Percentiles rank a stretch among this genome's conserved stretches.
Evolutionary conservation across 2,329 filamentous ascomycete species (phyloP).

Genomic region (Pseudonectria buxi): DNA sequence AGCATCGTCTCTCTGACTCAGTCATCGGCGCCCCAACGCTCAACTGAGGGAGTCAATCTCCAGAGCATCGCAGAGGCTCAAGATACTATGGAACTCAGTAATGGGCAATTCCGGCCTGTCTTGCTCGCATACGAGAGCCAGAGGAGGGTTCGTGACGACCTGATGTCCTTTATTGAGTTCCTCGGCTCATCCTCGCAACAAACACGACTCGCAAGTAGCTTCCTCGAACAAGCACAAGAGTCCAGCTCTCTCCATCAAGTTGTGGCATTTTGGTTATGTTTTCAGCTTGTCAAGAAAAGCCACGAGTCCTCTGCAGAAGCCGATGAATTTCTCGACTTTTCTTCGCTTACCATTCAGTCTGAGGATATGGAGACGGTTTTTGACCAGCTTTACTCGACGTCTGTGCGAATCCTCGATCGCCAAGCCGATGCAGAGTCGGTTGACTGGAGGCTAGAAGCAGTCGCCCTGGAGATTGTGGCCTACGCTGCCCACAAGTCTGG

Average conservation of each 20-base stretch:
- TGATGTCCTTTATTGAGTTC: conserved; percentile 51
- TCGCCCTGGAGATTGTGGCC: conserved; percentile 75
- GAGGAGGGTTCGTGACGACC: conserved; percentile 48
- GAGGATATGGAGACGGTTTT: conserved; percentile 43
- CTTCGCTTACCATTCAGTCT: conserved; percentile 29
- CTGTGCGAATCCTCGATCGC: conserved; percentile 54
- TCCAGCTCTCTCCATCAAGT: conserved; percentile 53
- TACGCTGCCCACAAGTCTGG: conserved; percentile 64
- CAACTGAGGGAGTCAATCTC: conserved; percentile 15
- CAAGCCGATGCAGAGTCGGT: conserved; percentile 40
- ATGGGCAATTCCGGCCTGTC: conserved; percentile 49
- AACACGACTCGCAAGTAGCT: conserved; percentile 53
- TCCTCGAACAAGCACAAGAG: conserved; percentile 57
- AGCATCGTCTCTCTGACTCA: conserved; percentile 49
- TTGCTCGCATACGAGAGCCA: conserved; percentile 61
- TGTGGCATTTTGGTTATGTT: conserved; percentile 73
- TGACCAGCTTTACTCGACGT: conserved; percentile 63
- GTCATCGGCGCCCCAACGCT: conserved; percentile 12
- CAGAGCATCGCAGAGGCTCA: conserved; percentile 20
- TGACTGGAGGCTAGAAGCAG: conserved; percentile 69
- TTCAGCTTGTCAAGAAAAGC: conserved; percentile 60
- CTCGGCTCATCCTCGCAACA: conserved; percentile 53
- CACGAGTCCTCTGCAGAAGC: conserved; percentile 46
- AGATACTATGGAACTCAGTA: conserved; percentile 5
- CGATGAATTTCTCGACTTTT: conserved; percentile 58